phyloP scores from a whole-genome alignment of 352 stramenopile species.

The Globisporangium okanoganense region DNA sequence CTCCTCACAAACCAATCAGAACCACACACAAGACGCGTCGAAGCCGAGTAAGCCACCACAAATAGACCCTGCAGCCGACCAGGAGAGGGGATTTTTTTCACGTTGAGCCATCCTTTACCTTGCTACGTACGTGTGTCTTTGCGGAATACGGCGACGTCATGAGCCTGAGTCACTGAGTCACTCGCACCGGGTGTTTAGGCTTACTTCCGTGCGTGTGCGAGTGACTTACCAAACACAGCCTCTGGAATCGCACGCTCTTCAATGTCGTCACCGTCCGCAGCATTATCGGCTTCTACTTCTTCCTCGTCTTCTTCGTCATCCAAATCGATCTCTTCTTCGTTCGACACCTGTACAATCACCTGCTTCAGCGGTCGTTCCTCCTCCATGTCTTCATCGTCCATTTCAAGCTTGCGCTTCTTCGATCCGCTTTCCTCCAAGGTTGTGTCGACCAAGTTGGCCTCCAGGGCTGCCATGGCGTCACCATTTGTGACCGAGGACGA shows the following conservation, averaged over 20 bases:
- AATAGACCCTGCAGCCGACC: neutral
- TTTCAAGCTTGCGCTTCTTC: slow-evolving; percentile 65
- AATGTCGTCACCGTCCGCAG: slow-evolving; percentile 17
- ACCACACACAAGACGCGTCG: neutral
- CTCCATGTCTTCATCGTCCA: slow-evolving; percentile 50
- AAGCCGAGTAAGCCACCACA: neutral
- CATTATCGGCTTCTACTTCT: slow-evolving; percentile 12
- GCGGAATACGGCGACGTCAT: neutral
- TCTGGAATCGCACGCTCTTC: slow-evolving; percentile 57
- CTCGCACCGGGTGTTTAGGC: neutral
- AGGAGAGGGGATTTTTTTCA: neutral
- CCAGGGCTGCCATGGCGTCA: slow-evolving; percentile 88
- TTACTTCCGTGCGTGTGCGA: slow-evolving; percentile 7
- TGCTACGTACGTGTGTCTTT: neutral
- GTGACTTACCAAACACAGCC: slow-evolving; percentile 33
- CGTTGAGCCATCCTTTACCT: slow-evolving; percentile 5
- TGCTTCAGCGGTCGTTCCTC: slow-evolving; percentile 75
- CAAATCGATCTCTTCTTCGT: slow-evolving; percentile 93
- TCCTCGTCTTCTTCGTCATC: slow-evolving; percentile 79
- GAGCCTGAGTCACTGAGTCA: neutral
- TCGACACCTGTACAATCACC: slow-evolving; percentile 62
- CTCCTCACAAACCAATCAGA: neutral
- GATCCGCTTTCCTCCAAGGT: slow-evolving; percentile 31
- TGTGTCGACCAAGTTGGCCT: slow-evolving; percentile 58
- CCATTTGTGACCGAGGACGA: slow-evolving; percentile 48